These are phyloP conservation scores for Rhododendron molle DNA, from an alignment of 148 eudicot species.

Conservation along the genomic window DNA sequence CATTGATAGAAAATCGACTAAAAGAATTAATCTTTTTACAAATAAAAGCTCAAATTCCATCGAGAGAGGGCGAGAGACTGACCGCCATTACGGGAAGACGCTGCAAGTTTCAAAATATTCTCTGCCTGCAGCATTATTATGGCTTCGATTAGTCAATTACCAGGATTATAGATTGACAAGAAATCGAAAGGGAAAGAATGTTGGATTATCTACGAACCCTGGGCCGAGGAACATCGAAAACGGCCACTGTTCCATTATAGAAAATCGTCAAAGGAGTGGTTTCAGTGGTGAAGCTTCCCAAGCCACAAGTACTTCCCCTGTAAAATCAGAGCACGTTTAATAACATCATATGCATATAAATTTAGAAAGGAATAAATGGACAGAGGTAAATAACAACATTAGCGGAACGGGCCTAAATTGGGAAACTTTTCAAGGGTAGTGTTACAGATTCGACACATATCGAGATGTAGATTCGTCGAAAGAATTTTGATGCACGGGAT, in stretches of 20 bases:
- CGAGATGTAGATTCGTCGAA: no score
- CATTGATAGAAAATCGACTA: neutral
- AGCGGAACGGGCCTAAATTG: neutral
- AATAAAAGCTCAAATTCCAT: neutral
- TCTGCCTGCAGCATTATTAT: conserved; percentile 27
- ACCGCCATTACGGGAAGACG: conserved; percentile 20
- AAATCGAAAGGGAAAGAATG: neutral
- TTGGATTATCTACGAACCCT: conserved; percentile 20
- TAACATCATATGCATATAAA: neutral
- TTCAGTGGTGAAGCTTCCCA: neutral
- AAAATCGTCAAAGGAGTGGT: conserved; percentile 58
- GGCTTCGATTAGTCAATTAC: neutral
- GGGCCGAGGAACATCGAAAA: conserved; percentile 40
- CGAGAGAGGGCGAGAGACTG: neutral
- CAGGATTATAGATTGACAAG: neutral
- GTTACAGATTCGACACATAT: no score
- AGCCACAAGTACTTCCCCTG: neutral
- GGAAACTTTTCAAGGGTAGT: neutral
- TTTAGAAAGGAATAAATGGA: neutral
- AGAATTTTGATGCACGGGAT: no score
- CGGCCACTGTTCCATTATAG: conserved; percentile 54
- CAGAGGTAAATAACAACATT: neutral
- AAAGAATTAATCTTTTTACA: neutral
- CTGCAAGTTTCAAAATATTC: conserved; percentile 20
- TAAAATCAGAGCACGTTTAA: neutral